Base-by-base conservation (phyloP, 805 yeast species). In the Cyberlindnera misumaiensis region DNA sequence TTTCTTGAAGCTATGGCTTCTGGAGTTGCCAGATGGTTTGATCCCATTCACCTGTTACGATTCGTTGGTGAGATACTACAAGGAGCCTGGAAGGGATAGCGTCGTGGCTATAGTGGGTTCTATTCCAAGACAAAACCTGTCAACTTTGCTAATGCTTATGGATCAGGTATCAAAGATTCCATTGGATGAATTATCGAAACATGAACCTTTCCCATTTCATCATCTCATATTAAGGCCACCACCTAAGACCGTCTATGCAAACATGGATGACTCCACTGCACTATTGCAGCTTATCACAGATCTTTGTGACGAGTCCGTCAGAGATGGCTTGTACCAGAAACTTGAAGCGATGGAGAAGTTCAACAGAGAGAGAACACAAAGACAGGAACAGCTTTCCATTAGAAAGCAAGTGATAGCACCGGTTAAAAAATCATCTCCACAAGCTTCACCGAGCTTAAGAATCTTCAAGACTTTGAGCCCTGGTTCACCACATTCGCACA, bases 11-110 rank as follows among this genome's bases (percentile, higher is more conserved):
- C 52, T 73, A 25, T 77, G 75, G 64, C 61, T 78, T 25, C 57
- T 77, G 56, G 84, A 78, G 48, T 55, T 77, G 28, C 83, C 83
- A 0, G 81, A 76, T 46, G 70, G 82, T 20, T 53, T 78, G 18
- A 61, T 75, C 4, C 73, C 78, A 1, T 56, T 58, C 40, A 46
- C 51, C 1, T 42, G 52, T 4, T 56, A 51, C 40, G 63, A 58
- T 12, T 37, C 54, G 2, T 30, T 58, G 11, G 35, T 44, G 14
- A 40, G 28, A 8, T 25, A 39, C 2, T 54, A 53, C 35, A 39
- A 39, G 1, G 32, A 15, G 1, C 36, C 35, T 3, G 42, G 38
- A 13, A 31, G 43, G 4, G 24, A 24, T 5, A 41, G 41, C 12
- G 24, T 29, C 9, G 10, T 51, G 0, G 43, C 41, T 14, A 37